Base-by-base conservation (phyloP, 2,329 filamentous ascomycete species). In the Rutstroemia sp. region DNA sequence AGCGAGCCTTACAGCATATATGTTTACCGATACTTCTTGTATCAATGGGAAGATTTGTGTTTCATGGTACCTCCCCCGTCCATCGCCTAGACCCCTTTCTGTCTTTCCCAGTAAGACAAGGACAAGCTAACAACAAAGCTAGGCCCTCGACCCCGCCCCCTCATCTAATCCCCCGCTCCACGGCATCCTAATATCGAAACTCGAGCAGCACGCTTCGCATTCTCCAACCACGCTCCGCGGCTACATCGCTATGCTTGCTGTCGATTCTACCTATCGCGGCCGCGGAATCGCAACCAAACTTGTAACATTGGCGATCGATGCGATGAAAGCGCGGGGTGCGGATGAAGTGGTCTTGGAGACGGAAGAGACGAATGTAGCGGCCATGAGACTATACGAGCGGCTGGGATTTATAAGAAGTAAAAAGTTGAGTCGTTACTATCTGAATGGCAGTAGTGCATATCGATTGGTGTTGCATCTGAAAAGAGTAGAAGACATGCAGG, bases 1-100 rank as follows among this genome's bases (percentile, higher is more conserved):
- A 97, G 92, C 64, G 94, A 99, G 72, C 94, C 94, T 1, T 99
- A 99, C 72, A 97, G 92, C 73, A 97, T 99, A 70, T 99, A 99
- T 75, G 94, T 99, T 57, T 99, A 97, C 72, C 85, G 94, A 34
- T 99, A 99, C 72, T 99, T 99, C 67, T 77, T 99, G 17, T 96
- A 95, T 69, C 91, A 97, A 80, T 99, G 94, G 94, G 88, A 89
- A 5, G 87, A 97, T 68, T 76, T 99, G n/a, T 99, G 94, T 73
- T 97, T 90, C 73, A 89, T 97, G 84, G 91, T 92, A 74, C 36
- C 45, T 38, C 9, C 16, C 27, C 23, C 46, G 25, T 45, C 17
- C 17, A 40, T 12, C 6, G 14, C 25, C 38, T n/a, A 6, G n/a
- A 25, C 42, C 16, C 10, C 5, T 17, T 17, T 14, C 14, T 34